Conservation (phyloP, 2,329 filamentous ascomycete species). For the Fusarium foetens region DNA sequence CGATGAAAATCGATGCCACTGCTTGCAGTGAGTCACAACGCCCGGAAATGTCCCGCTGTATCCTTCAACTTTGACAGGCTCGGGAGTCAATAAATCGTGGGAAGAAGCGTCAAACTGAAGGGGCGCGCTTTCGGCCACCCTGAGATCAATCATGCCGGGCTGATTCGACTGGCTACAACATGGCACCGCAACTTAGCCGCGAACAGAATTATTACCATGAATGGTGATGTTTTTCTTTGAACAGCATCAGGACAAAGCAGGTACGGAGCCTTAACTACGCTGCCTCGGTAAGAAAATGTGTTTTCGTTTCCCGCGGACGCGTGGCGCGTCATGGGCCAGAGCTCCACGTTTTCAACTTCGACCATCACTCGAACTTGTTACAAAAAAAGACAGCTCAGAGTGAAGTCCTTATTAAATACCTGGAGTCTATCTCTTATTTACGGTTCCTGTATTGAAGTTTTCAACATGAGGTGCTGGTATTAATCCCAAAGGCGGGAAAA, state of each 20-base stretch:
- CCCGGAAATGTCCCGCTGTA: rapidly evolving
- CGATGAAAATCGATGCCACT: rapidly evolving
- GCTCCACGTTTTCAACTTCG: neutral
- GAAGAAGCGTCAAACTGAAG: neutral
- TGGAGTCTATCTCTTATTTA: rapidly evolving
- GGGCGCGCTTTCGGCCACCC: neutral
- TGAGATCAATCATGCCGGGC: rapidly evolving
- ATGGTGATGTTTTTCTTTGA: rapidly evolving
- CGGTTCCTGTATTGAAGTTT: neutral
- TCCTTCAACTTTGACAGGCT: neutral
- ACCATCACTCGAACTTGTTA: too few relatives aligned
- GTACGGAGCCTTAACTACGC: neutral
- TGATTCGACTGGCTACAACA: neutral
- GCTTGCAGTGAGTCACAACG: rapidly evolving
- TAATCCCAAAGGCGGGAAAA: rapidly evolving
- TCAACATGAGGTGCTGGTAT: too few relatives aligned
- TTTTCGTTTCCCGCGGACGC: neutral
- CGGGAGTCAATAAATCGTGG: rapidly evolving
- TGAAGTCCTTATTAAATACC: neutral
- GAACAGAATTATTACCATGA: rapidly evolving
- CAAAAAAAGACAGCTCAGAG: rapidly evolving
- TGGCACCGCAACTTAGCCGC: rapidly evolving
- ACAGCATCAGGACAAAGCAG: rapidly evolving
- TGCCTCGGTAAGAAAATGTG: neutral
- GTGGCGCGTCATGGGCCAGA: rapidly evolving